Percentiles rank a stretch among this genome's conserved stretches.
Conservation (phyloP, 1,284 basidiomycete species). For the Pseudozyma pruni region DNA sequence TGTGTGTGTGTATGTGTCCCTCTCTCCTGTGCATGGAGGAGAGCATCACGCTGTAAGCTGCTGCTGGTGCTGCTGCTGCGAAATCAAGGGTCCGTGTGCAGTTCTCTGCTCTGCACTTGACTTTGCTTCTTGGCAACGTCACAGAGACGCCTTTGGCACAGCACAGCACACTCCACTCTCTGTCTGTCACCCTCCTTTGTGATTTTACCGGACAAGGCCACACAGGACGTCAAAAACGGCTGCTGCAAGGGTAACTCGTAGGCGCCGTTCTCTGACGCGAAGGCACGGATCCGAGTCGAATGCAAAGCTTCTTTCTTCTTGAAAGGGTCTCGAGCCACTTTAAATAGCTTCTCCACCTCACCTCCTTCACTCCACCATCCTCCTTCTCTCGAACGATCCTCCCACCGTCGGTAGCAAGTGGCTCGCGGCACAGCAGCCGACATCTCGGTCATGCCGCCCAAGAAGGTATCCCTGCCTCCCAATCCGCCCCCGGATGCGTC, state of each 20-base stretch:
- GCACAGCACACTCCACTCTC: conserved; percentile 9
- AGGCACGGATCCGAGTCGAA: conserved; percentile 11
- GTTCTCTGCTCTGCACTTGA: background rate
- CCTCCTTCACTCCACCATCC: background rate
- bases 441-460: conserved; percentile 39
- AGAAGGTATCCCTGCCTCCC: conserved; percentile 55
- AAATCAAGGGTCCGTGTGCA: conserved; percentile 18
- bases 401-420: background rate
- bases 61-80: too few relatives aligned
- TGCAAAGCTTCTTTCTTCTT: conserved; percentile 2
- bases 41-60: too few relatives aligned
- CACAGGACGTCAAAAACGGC: background rate
- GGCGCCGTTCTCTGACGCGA: too few relatives aligned
- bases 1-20: background rate
- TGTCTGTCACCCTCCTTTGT: too few relatives aligned
- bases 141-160: conserved; percentile 1
- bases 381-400: background rate
- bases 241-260: too few relatives aligned
- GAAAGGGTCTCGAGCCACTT: conserved; percentile 5
- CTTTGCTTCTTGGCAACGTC: background rate
- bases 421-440: background rate
- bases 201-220: too few relatives aligned
- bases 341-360: too few relatives aligned
- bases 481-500: conserved; percentile 54
- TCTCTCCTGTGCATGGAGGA: too few relatives aligned